phyloP scores from a whole-genome alignment of 306 rosid species.

The Cucumis melo region DNA sequence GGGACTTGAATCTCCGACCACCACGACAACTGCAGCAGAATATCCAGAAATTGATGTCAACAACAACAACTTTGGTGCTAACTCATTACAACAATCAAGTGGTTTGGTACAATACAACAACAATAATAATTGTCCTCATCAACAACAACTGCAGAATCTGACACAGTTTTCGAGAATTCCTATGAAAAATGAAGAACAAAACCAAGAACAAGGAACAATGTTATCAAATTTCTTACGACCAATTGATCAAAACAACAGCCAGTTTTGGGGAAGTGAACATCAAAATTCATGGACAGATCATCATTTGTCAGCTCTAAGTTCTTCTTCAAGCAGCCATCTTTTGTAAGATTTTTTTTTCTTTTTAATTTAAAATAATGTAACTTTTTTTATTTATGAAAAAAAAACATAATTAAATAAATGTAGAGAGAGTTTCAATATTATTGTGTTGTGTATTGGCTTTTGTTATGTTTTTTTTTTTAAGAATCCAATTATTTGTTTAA shows the following conservation, averaged over 20 bases:
- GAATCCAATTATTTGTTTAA: neutral
- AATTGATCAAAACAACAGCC: neutral
- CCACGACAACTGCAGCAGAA: neutral
- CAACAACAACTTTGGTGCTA: neutral
- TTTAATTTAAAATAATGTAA: neutral
- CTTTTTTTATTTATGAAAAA: neutral
- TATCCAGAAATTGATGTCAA: neutral
- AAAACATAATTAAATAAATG: neutral
- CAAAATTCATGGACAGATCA: constrained; percentile 8
- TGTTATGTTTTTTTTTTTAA: neutral
- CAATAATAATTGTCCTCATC: neutral
- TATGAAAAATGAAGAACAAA: neutral
- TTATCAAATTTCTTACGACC: neutral
- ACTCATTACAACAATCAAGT: neutral
- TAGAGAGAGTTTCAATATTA: neutral
- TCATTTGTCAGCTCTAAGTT: constrained; percentile 1
- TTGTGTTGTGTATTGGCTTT: neutral
- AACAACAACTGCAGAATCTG: neutral
- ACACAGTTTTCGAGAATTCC: neutral
- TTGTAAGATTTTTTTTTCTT: neutral
- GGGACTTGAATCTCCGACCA: neutral
- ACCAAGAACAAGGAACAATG: neutral
- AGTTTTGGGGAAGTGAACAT: neutral
- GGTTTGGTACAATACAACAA: neutral
- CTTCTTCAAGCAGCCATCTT: constrained; percentile 11